phyloP scores from a whole-genome alignment of 257 asterid genomes.

The Rubia yunnanensis region DNA sequence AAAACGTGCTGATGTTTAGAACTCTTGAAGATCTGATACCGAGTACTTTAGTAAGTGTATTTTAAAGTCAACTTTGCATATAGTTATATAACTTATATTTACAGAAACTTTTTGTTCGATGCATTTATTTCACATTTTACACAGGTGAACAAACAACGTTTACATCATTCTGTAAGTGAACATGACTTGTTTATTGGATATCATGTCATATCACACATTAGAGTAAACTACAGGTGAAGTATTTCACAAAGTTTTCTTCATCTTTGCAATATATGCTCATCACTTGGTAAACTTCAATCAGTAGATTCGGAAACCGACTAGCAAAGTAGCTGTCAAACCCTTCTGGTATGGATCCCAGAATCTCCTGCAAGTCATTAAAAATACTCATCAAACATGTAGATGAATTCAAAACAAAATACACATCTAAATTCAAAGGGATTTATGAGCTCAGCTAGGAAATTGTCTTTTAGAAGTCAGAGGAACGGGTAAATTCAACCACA shows the following conservation, averaged over 20 bases:
- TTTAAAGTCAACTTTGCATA: background rate
- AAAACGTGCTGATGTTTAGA: background rate
- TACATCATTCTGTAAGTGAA: background rate
- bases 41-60: too few species aligned
- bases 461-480: background rate
- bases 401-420: background rate
- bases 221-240: conserved; percentile 34
- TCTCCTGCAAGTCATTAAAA: conserved; percentile 27
- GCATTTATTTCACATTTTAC: background rate
- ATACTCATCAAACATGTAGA: background rate
- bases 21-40: background rate
- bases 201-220: background rate
- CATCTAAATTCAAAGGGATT: background rate
- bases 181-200: background rate
- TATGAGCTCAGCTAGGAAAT: background rate
- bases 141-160: background rate
- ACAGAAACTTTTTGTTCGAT: background rate
- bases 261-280: conserved; percentile 39
- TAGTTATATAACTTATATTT: background rate
- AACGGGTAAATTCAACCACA: background rate
- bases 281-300: conserved; percentile 76
- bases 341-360: conserved; percentile 74
- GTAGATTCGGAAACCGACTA: conserved; percentile 64
- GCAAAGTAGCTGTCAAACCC: conserved; percentile 76
- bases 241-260: conserved; percentile 61